Percentiles rank a stretch among this genome's conserved stretches.
These are phyloP conservation scores for Cetradonia linearis DNA, from an alignment of 495 filamentous ascomycete species.

Conservation along the genomic window DNA sequence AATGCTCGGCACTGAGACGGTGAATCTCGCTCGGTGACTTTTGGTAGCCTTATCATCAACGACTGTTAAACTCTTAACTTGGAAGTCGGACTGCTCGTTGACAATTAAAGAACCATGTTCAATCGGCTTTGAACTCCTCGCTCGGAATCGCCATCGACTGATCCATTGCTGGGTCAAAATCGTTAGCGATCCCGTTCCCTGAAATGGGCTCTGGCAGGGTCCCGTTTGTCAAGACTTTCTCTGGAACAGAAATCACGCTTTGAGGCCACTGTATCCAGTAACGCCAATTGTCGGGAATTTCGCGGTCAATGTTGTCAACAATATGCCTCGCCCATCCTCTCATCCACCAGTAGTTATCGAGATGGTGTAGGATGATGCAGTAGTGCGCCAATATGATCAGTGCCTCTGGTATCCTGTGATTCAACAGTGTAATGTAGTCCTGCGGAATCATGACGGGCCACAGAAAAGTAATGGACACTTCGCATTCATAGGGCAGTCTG, in stretches of 20 bases:
- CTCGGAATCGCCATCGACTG: slow-evolving; percentile 6
- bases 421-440: slow-evolving; percentile 42
- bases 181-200: slow-evolving; percentile 14
- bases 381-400: slow-evolving; percentile 44
- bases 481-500: slow-evolving; percentile 19
- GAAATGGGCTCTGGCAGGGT: slow-evolving; percentile 8
- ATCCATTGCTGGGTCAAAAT: slow-evolving; percentile 11
- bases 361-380: slow-evolving; percentile 38
- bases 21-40: neutral
- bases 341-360: slow-evolving; percentile 45
- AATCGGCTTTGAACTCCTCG: slow-evolving; percentile 5
- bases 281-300: slow-evolving; percentile 24
- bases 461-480: slow-evolving; percentile 33
- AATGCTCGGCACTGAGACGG: neutral
- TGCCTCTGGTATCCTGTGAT: slow-evolving; percentile 43
- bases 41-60: neutral
- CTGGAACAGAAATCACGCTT: slow-evolving; percentile 9
- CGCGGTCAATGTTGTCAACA: slow-evolving; percentile 25
- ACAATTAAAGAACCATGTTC: neutral
- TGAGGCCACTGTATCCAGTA: slow-evolving; percentile 29
- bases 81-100: neutral
- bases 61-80: neutral
- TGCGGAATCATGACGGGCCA: slow-evolving; percentile 44
- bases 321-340: slow-evolving; percentile 34
- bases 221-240: slow-evolving; percentile 18